phyloP scores from a whole-genome alignment of 352 stramenopile genomes.

The Pythium vanterpoolii region DNA sequence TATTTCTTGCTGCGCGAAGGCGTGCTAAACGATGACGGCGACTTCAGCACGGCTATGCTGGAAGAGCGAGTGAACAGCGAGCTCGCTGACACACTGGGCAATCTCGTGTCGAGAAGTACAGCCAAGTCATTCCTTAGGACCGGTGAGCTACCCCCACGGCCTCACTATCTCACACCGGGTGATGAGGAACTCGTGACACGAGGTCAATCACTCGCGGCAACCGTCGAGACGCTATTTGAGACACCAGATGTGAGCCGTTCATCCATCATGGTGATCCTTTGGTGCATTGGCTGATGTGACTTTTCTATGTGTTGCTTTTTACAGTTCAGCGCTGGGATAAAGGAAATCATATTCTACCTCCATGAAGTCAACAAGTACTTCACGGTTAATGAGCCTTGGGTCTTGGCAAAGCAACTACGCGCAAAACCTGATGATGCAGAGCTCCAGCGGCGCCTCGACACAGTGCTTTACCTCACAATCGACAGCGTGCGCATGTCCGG shows the following conservation, averaged over 20 bases:
- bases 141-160: conserved; percentile 41
- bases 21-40: conserved; percentile 94
- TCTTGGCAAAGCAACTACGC: conserved; percentile 63
- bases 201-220: conserved; percentile 40
- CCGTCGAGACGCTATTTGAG: conserved; percentile 58
- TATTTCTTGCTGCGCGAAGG: conserved; percentile 91
- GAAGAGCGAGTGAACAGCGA: conserved; percentile 97
- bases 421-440: conserved; percentile 26
- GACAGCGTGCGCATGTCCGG: conserved; percentile 65
- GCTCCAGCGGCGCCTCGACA: conserved; percentile 49
- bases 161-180: conserved; percentile 34
- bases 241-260: conserved; percentile 51
- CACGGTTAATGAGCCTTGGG: conserved; percentile 73
- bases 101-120: conserved; percentile 78
- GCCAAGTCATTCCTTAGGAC: conserved; percentile 59
- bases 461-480: conserved; percentile 68
- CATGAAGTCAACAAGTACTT: conserved; percentile 86
- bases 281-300: background rate
- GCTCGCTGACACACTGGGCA: conserved; percentile 88
- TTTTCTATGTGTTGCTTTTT: background rate
- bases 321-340: conserved; percentile 65
- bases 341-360: conserved; percentile 78
- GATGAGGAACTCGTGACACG: conserved; percentile 56
- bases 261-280: background rate
- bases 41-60: conserved; percentile 84